Conservation (phyloP, 225 moss, liverwort and hornwort species). For the Ulota crispa region DNA sequence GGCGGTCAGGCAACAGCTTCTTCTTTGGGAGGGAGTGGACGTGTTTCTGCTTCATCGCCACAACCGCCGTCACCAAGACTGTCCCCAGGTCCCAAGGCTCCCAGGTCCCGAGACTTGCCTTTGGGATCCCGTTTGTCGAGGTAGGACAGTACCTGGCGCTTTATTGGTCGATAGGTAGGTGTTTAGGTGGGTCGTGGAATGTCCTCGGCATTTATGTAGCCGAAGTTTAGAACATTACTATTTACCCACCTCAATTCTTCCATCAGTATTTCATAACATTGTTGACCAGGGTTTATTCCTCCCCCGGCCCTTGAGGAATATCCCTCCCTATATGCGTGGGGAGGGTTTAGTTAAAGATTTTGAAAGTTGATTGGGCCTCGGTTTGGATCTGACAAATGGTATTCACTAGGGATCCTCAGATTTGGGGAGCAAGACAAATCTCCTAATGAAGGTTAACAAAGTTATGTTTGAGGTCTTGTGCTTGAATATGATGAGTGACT, state of each 20-base stretch:
- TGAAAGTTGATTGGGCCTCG: too few species aligned
- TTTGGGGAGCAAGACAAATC: too few species aligned
- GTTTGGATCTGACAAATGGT: too few species aligned
- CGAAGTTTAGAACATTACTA: background rate
- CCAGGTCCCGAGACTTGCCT: background rate
- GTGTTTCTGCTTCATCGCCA: background rate
- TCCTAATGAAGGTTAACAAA: too few species aligned
- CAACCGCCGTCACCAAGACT: constrained; percentile 23
- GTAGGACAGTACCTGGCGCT: background rate
- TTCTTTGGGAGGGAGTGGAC: background rate
- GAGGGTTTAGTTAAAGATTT: too few species aligned
- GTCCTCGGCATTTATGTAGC: background rate
- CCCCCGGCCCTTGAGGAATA: too few species aligned
- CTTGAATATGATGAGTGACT: background rate
- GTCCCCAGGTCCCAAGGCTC: background rate
- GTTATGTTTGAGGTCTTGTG: too few species aligned
- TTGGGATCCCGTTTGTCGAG: background rate
- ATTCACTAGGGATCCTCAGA: too few species aligned
- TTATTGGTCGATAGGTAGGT: background rate
- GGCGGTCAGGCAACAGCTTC: constrained; percentile 36
- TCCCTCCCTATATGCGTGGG: too few species aligned
- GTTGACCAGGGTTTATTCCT: too few species aligned
- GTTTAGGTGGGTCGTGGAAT: background rate
- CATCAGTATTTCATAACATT: too few species aligned
- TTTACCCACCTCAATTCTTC: background rate